Percentiles rank a stretch among this genome's conserved stretches.
Evolutionary conservation across 768 basidiomycete species (phyloP).

Genomic region (Postia placenta): DNA sequence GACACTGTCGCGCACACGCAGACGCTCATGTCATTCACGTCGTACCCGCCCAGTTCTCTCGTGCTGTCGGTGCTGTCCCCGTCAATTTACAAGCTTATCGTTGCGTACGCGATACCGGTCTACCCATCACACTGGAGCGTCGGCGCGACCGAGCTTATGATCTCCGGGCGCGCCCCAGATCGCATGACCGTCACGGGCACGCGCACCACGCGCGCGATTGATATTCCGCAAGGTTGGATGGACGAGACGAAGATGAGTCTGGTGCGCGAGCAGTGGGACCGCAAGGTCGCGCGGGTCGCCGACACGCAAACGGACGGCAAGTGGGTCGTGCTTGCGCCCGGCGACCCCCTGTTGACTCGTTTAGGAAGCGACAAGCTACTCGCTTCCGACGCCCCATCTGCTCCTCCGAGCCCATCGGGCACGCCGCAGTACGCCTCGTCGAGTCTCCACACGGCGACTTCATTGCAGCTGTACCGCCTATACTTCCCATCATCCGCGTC

Average conservation of each 20-base stretch:
- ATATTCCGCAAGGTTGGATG: constrained; percentile 68
- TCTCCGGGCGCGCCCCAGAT: constrained; percentile 31
- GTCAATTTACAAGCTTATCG: constrained; percentile 60
- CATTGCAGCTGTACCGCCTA: constrained; percentile 72
- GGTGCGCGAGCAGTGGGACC: constrained; percentile 74
- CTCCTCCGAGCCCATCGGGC: constrained; percentile 7
- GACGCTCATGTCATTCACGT: constrained; percentile 70
- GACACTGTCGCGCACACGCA: constrained; percentile 50
- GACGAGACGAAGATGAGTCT: constrained; percentile 54
- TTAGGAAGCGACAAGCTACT: constrained; percentile 14
- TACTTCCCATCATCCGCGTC: constrained; percentile 49
- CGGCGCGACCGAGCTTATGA: constrained; percentile 71
- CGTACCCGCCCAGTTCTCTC: constrained; percentile 74
- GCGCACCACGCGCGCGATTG: constrained; percentile 62
- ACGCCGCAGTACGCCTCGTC: constrained; percentile 23
- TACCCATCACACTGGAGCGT: constrained; percentile 80
- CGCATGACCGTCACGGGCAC: constrained; percentile 49
- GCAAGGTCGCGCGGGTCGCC: constrained; percentile 65
- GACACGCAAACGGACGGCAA: constrained; percentile 80
- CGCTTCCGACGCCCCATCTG: constrained; percentile 17
- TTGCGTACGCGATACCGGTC: constrained; percentile 72
- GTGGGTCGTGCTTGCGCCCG: constrained; percentile 75
- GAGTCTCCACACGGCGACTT: constrained; percentile 40
- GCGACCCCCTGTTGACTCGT: constrained; percentile 18
- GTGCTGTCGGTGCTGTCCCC: constrained; percentile 62